Evolutionary conservation across 192 early-diverging fungal species (phyloP).

Genomic region (Coemansia brasiliensis): DNA sequence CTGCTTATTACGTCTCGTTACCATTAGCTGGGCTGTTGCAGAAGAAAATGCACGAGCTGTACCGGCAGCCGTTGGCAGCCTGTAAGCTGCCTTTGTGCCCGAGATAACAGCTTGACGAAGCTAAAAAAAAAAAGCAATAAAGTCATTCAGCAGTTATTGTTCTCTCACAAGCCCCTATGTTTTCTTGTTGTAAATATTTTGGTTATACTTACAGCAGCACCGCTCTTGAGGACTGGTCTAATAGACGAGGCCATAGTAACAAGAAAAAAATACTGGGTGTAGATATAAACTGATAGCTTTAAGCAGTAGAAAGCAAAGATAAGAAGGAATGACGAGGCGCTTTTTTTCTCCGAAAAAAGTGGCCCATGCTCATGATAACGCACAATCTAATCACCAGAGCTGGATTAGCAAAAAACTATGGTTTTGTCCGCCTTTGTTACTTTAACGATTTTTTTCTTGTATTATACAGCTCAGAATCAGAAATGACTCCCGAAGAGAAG

Average conservation of each 20-base stretch:
- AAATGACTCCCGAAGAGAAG: slow-evolving; percentile 32
- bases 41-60: slow-evolving; percentile 48
- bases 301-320: slow-evolving; percentile 13
- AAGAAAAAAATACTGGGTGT: background rate
- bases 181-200: too few relatives aligned
- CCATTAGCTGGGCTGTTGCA: slow-evolving; percentile 39
- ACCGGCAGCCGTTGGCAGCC: slow-evolving; percentile 14
- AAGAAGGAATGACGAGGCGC: slow-evolving; percentile 3
- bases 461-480: too few relatives aligned
- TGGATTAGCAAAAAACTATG: background rate
- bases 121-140: slow-evolving; percentile 31
- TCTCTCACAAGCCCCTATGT: background rate
- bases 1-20: slow-evolving; percentile 27
- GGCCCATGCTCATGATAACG: background rate
- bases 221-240: slow-evolving; percentile 42
- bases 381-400: background rate
- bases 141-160: background rate
- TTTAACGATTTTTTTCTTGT: too few relatives aligned
- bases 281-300: slow-evolving; percentile 2
- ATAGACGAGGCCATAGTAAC: slow-evolving; percentile 36
- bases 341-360: background rate
- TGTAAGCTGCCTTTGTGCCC: slow-evolving; percentile 25
- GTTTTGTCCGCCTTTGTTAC: too few relatives aligned
- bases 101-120: slow-evolving; percentile 43
- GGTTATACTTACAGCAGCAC: slow-evolving; percentile 50